Conservation (phyloP, 345 rosid species). For the Erucastrum elatum region DNA sequence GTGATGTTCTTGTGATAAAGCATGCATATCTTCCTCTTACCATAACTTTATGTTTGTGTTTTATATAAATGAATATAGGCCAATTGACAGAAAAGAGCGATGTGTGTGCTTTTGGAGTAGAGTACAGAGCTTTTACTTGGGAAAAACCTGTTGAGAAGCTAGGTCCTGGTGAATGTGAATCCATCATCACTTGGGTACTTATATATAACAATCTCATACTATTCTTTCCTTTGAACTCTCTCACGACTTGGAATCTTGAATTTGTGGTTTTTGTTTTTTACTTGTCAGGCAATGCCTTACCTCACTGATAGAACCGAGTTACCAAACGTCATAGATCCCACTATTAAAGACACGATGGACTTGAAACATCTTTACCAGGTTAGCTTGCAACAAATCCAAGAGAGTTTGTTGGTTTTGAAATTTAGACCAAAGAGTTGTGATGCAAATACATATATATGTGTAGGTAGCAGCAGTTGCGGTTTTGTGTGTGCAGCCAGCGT, state of each 20-base stretch:
- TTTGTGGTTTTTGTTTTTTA: background rate
- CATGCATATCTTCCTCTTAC: background rate
- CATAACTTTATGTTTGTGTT: background rate
- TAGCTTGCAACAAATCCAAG: constrained; percentile 13
- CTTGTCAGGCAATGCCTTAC: constrained; percentile 92
- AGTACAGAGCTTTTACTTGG: constrained; percentile 87
- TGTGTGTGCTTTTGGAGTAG: constrained; percentile 92
- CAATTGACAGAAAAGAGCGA: constrained; percentile 93
- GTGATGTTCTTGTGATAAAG: background rate
- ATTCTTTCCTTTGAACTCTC: background rate
- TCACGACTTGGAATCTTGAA: constrained; percentile 23
- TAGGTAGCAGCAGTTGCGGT: constrained; percentile 97
- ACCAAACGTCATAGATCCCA: constrained; percentile 82
- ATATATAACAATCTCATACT: background rate
- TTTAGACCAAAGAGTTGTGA: constrained; percentile 2
- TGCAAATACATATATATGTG: constrained; percentile 15
- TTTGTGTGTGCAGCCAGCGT: constrained; percentile 85
- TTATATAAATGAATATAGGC: constrained; percentile 50
- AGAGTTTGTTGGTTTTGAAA: background rate
- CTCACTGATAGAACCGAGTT: constrained; percentile 85
- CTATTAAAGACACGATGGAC: constrained; percentile 68
- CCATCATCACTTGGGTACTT: constrained; percentile 91
- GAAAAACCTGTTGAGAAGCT: constrained; percentile 84
- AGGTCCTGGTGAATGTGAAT: constrained; percentile 84
- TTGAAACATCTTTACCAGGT: constrained; percentile 93